Evolutionary conservation across 179 eudicot species (phyloP), one percentile per base, ranked within the genome.

Genomic region (Corrigiola litoralis): DNA sequence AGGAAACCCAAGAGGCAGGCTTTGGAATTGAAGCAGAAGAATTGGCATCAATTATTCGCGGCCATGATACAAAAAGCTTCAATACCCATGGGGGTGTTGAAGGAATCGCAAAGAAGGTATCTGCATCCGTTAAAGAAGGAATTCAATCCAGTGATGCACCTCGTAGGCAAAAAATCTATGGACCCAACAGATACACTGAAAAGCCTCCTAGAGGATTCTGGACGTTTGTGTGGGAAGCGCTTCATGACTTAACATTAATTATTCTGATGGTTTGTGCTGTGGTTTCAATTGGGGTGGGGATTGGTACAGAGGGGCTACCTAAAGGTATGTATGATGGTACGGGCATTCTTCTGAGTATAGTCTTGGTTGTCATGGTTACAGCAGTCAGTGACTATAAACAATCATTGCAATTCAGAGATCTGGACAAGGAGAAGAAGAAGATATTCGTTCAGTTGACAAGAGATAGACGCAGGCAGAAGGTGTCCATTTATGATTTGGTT

Each of bases 341-440:
- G 17, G 98, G 96, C 52, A 92, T 92, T 61, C 24, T 89, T 50
- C 77, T 92, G 2, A 84, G 96, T 70, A 80, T 92, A 65, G 61
- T 89, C 40, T 60, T 89, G 79, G 96, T 89, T 40, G 96, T 92
- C 23, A 14, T 79, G 24, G 98, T 92, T 46, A 89, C 98, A 23
- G 90, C 98, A 12, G 33, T 82, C 18, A 92, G 98, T 71, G 96
- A 92, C 74, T 92, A 87, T 23, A 89, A 74, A 47, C 98, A 92
- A 67, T 89, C 95, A 40, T 65, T 92, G 75, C 98, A 92, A 61
- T 92, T 89, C 65, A 82, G 72, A 64, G 96, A 85, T 72, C 71
- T 92, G 71, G 96, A 92, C 63, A 85, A 75, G 67, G 98, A 92
- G 70, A 92, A 92, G 78, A 92, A 92, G 73, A 92, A 92, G 77